Base-by-base conservation (phyloP, 768 basidiomycete genomes). In the Psilocybe sp. region DNA sequence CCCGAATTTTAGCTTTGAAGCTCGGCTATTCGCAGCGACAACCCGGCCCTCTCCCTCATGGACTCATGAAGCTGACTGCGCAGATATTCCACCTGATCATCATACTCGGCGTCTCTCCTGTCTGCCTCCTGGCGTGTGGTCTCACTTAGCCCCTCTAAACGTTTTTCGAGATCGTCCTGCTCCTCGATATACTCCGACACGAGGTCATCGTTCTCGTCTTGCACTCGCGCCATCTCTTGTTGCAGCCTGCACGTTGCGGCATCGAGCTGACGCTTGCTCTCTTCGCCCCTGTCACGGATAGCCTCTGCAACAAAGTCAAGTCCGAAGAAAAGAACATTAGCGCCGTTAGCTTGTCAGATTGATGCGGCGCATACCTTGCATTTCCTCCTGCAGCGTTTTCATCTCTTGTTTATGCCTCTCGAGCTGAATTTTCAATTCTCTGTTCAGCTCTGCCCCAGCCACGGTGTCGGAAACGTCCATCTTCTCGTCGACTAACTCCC, bases 401-500 rank as follows among this genome's bases (percentile, higher is more conserved):
- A 81, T 62, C 53, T 84, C 80, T 9, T 72, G 64, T 28, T 69
- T 62, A 52, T 77, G 75, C 37, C 69, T 69, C 47, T 69, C 54
- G 12, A 70, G 65, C 61, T 78, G 75, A 45, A 69, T 69, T 49
- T 70, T 68, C 8, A 80, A 56, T 36, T 80, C 80, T n/a, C 69
- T 69, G 46, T 69, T 71, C 28, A 84, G 68, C 57, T 79, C 81
- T 12, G 62, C 66, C 1, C 81, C 81, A 1, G 82, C 82, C 2
- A 69, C 63, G 0, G 83, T 82, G 44, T 82, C 63, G 1, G 70
- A 64, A 15, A 84, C 70, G 35, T 73, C 68, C 44, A 71, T 76
- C 41, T 65, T 64, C 58, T 78, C 64, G 52, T 77, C 75, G 3
- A 83, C 77, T n/a, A 82, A 62, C 58, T 84, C 82, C 16, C 65